phyloP scores from a whole-genome alignment of 2,329 filamentous ascomycete genomes.

The Colletotrichum siamense region DNA sequence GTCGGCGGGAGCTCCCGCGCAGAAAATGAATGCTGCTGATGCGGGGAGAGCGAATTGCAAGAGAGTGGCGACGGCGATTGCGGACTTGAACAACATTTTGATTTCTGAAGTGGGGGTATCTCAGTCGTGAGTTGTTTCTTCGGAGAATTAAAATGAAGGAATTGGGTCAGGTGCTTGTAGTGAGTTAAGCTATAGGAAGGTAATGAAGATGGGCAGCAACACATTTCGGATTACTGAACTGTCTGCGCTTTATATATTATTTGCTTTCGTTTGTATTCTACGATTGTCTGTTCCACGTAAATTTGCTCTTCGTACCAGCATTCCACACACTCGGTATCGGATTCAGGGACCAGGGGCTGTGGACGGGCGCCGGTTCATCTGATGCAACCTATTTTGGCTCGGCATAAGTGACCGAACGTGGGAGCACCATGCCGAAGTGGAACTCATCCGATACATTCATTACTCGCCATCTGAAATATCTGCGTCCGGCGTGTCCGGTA shows the following conservation, averaged over 20 bases:
- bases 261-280: neutral
- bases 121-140: neutral
- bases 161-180: neutral
- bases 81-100: neutral
- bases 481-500: neutral
- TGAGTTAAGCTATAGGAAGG: neutral
- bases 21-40: neutral
- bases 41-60: neutral
- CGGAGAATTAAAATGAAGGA: neutral
- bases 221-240: neutral
- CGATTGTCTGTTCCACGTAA: neutral
- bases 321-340: neutral
- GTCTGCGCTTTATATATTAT: neutral
- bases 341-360: neutral
- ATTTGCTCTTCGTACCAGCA: neutral
- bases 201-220: neutral
- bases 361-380: neutral
- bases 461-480: neutral
- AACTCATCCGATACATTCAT: neutral
- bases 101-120: neutral
- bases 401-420: neutral
- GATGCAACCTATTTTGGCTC: neutral
- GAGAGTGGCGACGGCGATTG: neutral
- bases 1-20: neutral
- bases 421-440: neutral